Evolutionary conservation across 140 eudicot species (phyloP).

Genomic region (Stevia rebaudiana): DNA sequence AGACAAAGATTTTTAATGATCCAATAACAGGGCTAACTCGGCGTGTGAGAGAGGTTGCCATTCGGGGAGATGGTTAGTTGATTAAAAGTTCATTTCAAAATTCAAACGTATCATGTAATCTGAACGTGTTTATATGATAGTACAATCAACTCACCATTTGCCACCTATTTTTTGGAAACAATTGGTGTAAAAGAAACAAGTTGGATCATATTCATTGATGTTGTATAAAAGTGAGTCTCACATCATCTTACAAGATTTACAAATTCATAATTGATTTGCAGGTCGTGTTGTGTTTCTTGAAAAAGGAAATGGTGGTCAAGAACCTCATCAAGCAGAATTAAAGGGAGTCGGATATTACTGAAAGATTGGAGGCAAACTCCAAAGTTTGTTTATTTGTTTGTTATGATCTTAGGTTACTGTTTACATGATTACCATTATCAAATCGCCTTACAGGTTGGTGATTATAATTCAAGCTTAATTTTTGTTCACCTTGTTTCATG

Average conservation of each 20-base stretch:
- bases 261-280: slow-evolving; percentile 34
- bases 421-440: slow-evolving; percentile 9
- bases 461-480: background rate
- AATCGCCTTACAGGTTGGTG: background rate
- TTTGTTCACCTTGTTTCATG: slow-evolving; percentile 8
- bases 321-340: slow-evolving; percentile 34
- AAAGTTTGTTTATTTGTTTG: background rate
- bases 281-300: slow-evolving; percentile 74
- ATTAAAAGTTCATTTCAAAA: slow-evolving; percentile 1
- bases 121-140: no score
- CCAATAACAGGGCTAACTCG: slow-evolving; percentile 80
- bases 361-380: slow-evolving; percentile 5
- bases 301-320: slow-evolving; percentile 41
- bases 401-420: background rate
- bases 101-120: no score
- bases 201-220: no score
- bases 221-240: no score
- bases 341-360: slow-evolving; percentile 73
- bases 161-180: background rate
- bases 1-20: slow-evolving; percentile 77
- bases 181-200: background rate
- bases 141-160: background rate
- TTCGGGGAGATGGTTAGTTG: slow-evolving; percentile 66
- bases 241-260: slow-evolving; percentile 4
- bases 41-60: slow-evolving; percentile 80